These are phyloP conservation scores for Metarhizium guizhouense DNA, from an alignment of 2,329 filamentous ascomycete species.

Conservation along the genomic window DNA sequence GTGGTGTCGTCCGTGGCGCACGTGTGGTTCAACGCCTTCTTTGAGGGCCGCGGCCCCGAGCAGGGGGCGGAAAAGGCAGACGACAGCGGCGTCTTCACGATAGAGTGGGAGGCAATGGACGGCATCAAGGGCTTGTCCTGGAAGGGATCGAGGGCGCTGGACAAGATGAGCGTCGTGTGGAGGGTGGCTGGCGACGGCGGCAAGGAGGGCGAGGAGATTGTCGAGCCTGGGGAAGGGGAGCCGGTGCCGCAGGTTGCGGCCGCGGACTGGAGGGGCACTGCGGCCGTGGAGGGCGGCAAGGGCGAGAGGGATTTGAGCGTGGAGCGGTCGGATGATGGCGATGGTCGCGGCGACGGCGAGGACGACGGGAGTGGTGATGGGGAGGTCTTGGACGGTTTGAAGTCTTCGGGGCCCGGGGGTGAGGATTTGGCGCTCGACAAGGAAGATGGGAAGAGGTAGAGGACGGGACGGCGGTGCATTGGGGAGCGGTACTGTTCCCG, in stretches of 20 bases:
- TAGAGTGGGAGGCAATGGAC: constrained; percentile 66
- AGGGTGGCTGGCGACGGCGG: constrained; percentile 28
- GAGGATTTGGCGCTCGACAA: constrained; percentile 19
- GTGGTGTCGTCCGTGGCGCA: constrained; percentile 92
- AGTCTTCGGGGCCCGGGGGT: constrained; percentile 26
- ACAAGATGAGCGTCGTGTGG: constrained; percentile 82
- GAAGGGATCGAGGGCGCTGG: constrained; percentile 75
- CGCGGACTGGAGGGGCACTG: constrained; percentile 65
- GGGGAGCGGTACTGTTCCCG: no score
- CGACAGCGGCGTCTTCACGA: constrained; percentile 53
- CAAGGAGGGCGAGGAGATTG: constrained; percentile 27
- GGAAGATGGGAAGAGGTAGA: not conserved
- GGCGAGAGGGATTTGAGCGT: constrained; percentile 49
- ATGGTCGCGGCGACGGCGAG: not conserved
- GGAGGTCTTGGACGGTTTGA: constrained; percentile 21
- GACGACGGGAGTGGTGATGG: constrained; percentile 8
- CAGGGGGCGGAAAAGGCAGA: constrained; percentile 50
- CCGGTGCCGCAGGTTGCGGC: constrained; percentile 60
- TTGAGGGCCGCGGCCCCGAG: constrained; percentile 74
- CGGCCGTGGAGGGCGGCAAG: constrained; percentile 29
- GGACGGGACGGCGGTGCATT: not conserved
- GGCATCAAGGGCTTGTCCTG: constrained; percentile 83
- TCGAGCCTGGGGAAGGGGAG: constrained; percentile 57
- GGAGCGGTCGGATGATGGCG: constrained; percentile 10
- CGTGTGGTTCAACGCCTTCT: constrained; percentile 94